A percentile compares a stretch with the other conserved stretches of the same genome.
Conservation (phyloP, 257 asterid species). For the Verbascum thapsus region DNA sequence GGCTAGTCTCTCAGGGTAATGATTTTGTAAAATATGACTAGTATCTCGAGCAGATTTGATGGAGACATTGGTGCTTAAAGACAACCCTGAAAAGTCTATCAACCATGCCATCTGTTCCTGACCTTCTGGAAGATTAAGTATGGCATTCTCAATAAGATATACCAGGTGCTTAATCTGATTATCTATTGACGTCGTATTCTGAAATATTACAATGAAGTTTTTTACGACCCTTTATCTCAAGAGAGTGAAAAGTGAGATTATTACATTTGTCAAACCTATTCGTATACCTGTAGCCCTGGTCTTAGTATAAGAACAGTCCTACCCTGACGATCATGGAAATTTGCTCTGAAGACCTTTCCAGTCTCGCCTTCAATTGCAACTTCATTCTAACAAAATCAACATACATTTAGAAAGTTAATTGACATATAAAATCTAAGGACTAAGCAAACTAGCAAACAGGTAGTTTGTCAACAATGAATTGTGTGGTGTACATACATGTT, state of each 20-base stretch:
- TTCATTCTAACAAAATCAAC: constrained; percentile 58
- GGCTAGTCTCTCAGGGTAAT: constrained; percentile 89
- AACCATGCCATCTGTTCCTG: constrained; percentile 97
- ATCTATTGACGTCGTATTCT: constrained; percentile 81
- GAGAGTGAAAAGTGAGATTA: neutral
- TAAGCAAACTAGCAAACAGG: neutral
- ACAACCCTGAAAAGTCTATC: constrained; percentile 93
- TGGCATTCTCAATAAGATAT: constrained; percentile 86
- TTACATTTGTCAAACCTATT: constrained; percentile 17
- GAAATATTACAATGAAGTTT: constrained; percentile 30
- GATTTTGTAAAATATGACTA: constrained; percentile 73
- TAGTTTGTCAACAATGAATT: too few species aligned
- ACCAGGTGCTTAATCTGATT: constrained; percentile 88
- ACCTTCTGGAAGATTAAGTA: constrained; percentile 89
- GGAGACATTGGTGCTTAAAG: constrained; percentile 73
- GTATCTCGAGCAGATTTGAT: constrained; percentile 83
- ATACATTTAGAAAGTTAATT: constrained; percentile 11
- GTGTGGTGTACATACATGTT: too few species aligned
- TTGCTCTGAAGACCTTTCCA: constrained; percentile 80
- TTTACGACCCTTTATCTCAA: neutral
- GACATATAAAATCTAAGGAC: neutral
- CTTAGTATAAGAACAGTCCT: constrained; percentile 85
- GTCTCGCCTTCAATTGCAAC: constrained; percentile 90
- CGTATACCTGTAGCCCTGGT: constrained; percentile 83
- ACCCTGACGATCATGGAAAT: constrained; percentile 83